A percentile compares a stretch with the other conserved stretches of the same genome.
Evolutionary conservation across 129 eudicot species (phyloP).

Genomic region (Heracleum sosnowskyi): DNA sequence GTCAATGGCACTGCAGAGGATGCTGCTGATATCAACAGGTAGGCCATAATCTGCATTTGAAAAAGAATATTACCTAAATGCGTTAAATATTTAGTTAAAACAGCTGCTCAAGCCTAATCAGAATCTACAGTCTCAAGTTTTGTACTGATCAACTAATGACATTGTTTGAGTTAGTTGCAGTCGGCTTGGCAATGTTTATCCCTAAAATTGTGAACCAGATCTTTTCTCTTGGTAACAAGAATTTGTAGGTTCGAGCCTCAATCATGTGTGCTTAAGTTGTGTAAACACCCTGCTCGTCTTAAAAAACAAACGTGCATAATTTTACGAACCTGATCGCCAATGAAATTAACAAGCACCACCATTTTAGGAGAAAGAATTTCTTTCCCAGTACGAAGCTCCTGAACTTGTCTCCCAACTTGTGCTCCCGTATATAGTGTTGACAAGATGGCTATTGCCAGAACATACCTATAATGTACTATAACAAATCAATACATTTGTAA

Average conservation of each 20-base stretch:
- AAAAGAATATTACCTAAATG: not conserved
- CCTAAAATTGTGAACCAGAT: not conserved
- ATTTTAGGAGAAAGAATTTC: slow-evolving; percentile 26
- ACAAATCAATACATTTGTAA: not conserved
- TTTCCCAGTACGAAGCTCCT: slow-evolving; percentile 49
- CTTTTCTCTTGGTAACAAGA: not conserved
- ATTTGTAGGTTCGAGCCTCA: no score
- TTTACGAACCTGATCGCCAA: slow-evolving; percentile 77
- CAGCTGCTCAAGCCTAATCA: not conserved
- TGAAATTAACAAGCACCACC: slow-evolving; percentile 43
- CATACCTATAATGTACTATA: slow-evolving; percentile 37
- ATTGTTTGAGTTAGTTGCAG: no score
- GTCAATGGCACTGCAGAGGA: slow-evolving; percentile 70
- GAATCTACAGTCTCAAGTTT: not conserved
- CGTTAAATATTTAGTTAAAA: no score
- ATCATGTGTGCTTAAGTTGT: no score
- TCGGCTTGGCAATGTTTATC: not conserved
- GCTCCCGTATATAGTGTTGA: slow-evolving; percentile 72
- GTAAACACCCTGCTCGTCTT: not conserved
- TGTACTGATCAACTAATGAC: not conserved
- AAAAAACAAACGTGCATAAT: not conserved
- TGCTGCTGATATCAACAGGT: slow-evolving; percentile 76
- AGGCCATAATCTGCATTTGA: slow-evolving; percentile 52
- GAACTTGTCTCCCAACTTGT: slow-evolving; percentile 55
- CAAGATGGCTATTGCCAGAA: slow-evolving; percentile 72